A percentile compares a stretch with the other conserved stretches of the same genome.
Conservation (phyloP, 2,329 filamentous ascomycete species). For the Arthrinium phaeospermum region DNA sequence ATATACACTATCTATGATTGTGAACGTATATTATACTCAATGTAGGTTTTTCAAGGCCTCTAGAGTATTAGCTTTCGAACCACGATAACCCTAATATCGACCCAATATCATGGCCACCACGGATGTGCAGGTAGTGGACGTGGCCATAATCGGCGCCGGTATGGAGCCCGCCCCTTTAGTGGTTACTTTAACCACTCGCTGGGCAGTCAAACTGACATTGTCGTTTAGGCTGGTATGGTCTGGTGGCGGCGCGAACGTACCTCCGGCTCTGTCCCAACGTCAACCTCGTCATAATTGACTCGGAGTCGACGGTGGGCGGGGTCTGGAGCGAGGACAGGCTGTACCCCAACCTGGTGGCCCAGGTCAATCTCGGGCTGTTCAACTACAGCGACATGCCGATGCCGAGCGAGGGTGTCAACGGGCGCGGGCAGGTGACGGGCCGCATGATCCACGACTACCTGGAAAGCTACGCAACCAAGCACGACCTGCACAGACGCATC, state of each 20-base stretch:
- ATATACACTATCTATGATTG: no score
- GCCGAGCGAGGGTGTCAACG: conserved; percentile 8
- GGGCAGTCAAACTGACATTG: neutral
- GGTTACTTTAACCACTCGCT: neutral
- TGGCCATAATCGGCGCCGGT: conserved; percentile 23
- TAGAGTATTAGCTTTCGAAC: no score
- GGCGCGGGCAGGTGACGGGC: conserved; percentile 27
- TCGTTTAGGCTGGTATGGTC: conserved; percentile 25
- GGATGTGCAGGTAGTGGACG: neutral
- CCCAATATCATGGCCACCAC: no score
- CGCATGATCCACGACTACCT: conserved; percentile 28
- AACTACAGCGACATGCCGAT: conserved; percentile 24
- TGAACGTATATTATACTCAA: no score
- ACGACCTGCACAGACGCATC: conserved; percentile 28
- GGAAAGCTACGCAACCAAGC: conserved; percentile 25
- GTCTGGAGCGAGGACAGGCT: conserved; percentile 25
- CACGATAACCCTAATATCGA: no score
- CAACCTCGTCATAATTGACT: conserved; percentile 24
- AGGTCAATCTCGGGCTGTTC: conserved; percentile 17
- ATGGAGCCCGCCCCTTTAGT: neutral
- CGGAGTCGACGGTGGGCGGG: conserved; percentile 23
- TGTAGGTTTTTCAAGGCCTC: no score
- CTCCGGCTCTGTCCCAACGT: conserved; percentile 22
- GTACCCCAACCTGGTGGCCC: conserved; percentile 27
- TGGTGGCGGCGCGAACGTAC: conserved; percentile 24